Evolutionary conservation across 2,329 filamentous ascomycete genomes (phyloP).

Genomic region (Fonsecaea pedrosoi): DNA sequence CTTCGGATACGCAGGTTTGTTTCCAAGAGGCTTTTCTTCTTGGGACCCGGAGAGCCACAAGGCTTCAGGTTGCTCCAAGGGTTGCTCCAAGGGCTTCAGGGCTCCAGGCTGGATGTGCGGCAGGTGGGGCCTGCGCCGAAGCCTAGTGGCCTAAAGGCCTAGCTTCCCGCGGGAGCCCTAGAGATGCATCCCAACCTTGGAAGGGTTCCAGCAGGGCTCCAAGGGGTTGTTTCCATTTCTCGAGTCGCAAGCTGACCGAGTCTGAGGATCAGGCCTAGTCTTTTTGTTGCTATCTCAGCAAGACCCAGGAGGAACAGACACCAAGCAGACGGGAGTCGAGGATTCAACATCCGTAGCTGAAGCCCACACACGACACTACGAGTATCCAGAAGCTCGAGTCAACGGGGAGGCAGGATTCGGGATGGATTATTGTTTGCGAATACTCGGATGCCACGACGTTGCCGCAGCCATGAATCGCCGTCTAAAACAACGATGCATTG

Average conservation of each 20-base stretch:
- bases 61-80: slow-evolving; percentile 24
- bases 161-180: slow-evolving; percentile 15
- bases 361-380: slow-evolving; percentile 12
- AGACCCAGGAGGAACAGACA: neutral
- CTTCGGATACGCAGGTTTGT: slow-evolving; percentile 26
- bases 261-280: slow-evolving; percentile 11
- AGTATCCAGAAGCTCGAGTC: slow-evolving; percentile 13
- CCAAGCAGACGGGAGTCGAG: slow-evolving; percentile 13
- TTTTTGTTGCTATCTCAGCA: neutral
- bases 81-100: slow-evolving; percentile 6
- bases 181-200: slow-evolving; percentile 8
- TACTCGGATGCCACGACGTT: neutral
- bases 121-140: slow-evolving; percentile 31
- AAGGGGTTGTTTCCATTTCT: slow-evolving; percentile 18
- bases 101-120: slow-evolving; percentile 20
- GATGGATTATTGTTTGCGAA: slow-evolving; percentile 16
- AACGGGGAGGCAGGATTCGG: slow-evolving; percentile 15
- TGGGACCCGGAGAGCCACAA: slow-evolving; percentile 32
- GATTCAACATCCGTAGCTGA: slow-evolving; percentile 14
- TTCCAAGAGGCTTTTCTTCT: slow-evolving; percentile 29
- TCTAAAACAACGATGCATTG: slow-evolving; percentile 12
- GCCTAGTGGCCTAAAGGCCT: slow-evolving; percentile 19
- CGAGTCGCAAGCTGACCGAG: slow-evolving; percentile 20
- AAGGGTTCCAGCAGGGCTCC: neutral
- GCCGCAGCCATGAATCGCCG: slow-evolving; percentile 8